phyloP scores from a whole-genome alignment of 306 rosid species.

The Betula pendula region DNA sequence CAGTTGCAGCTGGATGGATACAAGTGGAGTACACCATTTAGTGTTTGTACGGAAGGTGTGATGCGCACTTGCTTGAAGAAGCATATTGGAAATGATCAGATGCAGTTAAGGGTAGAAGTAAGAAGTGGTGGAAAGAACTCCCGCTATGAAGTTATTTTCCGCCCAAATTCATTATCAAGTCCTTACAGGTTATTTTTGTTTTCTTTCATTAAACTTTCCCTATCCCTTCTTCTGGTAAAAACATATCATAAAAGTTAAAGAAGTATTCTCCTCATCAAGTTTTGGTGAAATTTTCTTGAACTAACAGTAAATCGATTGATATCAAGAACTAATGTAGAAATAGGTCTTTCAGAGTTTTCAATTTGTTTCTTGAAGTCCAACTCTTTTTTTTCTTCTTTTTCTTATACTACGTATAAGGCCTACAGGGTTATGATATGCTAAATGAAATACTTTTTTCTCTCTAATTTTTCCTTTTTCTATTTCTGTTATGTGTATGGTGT shows the following conservation, averaged over 20 bases:
- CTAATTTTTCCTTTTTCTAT: too few species aligned
- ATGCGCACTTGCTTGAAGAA: constrained; percentile 74
- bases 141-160: constrained; percentile 83
- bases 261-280: neutral
- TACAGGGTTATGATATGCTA: too few species aligned
- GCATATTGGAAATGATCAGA: constrained; percentile 49
- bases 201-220: constrained; percentile 5
- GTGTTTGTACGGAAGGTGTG: constrained; percentile 76
- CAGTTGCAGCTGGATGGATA: constrained; percentile 84
- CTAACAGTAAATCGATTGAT: neutral
- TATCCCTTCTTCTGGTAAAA: constrained; percentile 6
- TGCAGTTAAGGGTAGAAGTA: constrained; percentile 73
- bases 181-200: constrained; percentile 77
- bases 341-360: neutral
- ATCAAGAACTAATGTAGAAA: neutral
- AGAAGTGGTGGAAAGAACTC: constrained; percentile 92
- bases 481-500: neutral
- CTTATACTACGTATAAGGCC: neutral
- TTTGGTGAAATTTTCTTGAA: constrained; percentile 5
- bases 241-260: neutral
- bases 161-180: constrained; percentile 67
- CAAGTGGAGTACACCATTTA: constrained; percentile 92
- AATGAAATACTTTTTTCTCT: too few species aligned
- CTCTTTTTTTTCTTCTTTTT: neutral
- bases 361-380: neutral